Conservation (phyloP, 2,329 filamentous ascomycete species). For the Diaporthe nobilis region DNA sequence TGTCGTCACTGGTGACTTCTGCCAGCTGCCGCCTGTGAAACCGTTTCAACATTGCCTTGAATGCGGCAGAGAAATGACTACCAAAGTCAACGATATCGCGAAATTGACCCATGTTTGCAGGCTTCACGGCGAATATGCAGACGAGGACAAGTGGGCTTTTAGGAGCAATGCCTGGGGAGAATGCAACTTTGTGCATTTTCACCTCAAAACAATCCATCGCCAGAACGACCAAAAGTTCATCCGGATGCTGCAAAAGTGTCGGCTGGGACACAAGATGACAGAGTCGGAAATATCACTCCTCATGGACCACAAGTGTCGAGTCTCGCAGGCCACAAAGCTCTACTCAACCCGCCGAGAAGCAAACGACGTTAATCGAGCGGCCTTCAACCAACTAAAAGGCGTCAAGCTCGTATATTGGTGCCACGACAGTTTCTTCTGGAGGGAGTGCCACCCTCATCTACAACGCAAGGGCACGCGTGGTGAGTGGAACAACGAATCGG, state of each 20-base stretch:
- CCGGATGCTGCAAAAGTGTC: conserved; percentile 67
- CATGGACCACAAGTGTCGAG: conserved; percentile 59
- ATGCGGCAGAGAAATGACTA: conserved; percentile 57
- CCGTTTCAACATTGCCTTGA: conserved; percentile 67
- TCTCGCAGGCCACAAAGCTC: conserved; percentile 59
- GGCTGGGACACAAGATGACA: conserved; percentile 59
- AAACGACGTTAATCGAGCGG: conserved; percentile 51
- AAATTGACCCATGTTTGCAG: conserved; percentile 50
- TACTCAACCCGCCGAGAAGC: conserved; percentile 59
- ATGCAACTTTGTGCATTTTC: conserved; percentile 66
- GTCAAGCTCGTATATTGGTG: conserved; percentile 50
- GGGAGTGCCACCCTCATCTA: conserved; percentile 48
- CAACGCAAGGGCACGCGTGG: conserved; percentile 45
- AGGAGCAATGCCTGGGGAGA: conserved; percentile 67
- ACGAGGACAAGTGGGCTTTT: conserved; percentile 74
- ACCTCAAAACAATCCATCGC: conserved; percentile 69
- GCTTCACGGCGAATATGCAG: conserved; percentile 54
- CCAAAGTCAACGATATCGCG: conserved; percentile 40
- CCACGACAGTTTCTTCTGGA: conserved; percentile 59
- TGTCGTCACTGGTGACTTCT: conserved; percentile 72
- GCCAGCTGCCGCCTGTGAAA: conserved; percentile 71
- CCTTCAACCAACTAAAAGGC: conserved; percentile 52
- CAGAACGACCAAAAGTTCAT: conserved; percentile 69
- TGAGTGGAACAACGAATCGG: conserved; percentile 19
- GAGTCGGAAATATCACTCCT: conserved; percentile 57